Conservation (phyloP, 306 rosid genomes). For the Cajanus cajan region DNA sequence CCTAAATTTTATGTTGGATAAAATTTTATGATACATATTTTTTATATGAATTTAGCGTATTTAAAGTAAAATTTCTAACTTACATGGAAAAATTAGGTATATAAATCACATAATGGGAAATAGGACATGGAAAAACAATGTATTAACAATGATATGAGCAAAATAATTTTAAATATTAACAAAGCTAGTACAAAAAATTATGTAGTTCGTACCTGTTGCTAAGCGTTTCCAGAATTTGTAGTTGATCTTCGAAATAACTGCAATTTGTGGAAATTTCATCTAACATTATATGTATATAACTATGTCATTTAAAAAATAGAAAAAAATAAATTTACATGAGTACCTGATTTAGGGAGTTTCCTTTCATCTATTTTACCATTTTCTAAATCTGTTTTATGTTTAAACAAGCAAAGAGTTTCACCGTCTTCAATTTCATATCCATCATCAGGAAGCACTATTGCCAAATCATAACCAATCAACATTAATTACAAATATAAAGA, state of each 20-base stretch:
- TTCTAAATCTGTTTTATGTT: background rate
- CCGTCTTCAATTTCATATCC: background rate
- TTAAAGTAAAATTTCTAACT: no score
- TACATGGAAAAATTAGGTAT: background rate
- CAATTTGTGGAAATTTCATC: background rate
- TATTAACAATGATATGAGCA: background rate
- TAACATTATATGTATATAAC: background rate
- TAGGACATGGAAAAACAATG: background rate
- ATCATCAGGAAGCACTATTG: constrained; percentile 11
- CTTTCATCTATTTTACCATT: background rate
- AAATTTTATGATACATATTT: background rate
- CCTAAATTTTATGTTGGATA: no score
- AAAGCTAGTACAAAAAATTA: background rate
- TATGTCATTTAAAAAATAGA: background rate
- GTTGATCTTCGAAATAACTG: constrained; percentile 20
- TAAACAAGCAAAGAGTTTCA: background rate
- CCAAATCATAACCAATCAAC: background rate
- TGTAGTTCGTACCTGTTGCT: background rate
- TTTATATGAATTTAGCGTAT: background rate
- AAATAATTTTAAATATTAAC: background rate
- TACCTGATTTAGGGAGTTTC: background rate
- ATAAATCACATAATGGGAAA: background rate
- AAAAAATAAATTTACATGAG: background rate
- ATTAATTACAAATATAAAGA: background rate
- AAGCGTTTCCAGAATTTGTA: background rate